Evolutionary conservation across 2,329 filamentous ascomycete species (phyloP).

Genomic region (Juglanconis oblonga): DNA sequence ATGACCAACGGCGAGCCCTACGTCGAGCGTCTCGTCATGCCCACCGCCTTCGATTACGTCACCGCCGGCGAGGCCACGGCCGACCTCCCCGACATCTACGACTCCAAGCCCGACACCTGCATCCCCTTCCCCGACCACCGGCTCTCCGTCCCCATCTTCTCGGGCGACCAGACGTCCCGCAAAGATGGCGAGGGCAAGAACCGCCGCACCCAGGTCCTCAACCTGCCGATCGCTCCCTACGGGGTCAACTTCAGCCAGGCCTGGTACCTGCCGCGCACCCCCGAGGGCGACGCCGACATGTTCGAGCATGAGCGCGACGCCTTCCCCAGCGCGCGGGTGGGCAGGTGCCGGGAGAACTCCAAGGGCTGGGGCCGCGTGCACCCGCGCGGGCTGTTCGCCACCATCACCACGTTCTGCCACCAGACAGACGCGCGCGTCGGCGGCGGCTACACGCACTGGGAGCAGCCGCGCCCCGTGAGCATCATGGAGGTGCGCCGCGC

Average conservation of each 20-base stretch:
- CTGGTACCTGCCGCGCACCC: slow-evolving; percentile 28
- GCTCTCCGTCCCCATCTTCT: slow-evolving; percentile 38
- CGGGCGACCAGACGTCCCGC: not conserved
- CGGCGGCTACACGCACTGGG: slow-evolving; percentile 58
- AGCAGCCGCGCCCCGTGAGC: slow-evolving; percentile 57
- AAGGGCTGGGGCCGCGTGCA: slow-evolving; percentile 52
- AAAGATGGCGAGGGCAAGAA: not conserved
- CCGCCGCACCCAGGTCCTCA: slow-evolving; percentile 45
- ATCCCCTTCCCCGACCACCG: slow-evolving; percentile 68
- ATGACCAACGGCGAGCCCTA: slow-evolving; percentile 60
- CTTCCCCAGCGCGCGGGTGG: slow-evolving; percentile 40
- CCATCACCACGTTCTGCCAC: slow-evolving; percentile 54
- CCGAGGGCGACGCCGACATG: slow-evolving; percentile 34
- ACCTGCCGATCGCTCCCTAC: slow-evolving; percentile 58
- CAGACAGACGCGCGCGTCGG: slow-evolving; percentile 56
- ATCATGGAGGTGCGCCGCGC: slow-evolving; percentile 66
- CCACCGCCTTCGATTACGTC: slow-evolving; percentile 60
- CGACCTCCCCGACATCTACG: slow-evolving; percentile 62
- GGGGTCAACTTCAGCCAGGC: slow-evolving; percentile 50
- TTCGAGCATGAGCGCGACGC: slow-evolving; percentile 35
- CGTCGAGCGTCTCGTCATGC: slow-evolving; percentile 45
- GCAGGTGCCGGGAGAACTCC: slow-evolving; percentile 39
- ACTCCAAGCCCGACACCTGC: slow-evolving; percentile 60
- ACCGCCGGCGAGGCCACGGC: slow-evolving; percentile 50
- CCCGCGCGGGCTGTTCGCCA: slow-evolving; percentile 54